A percentile compares a stretch with the other conserved stretches of the same genome.
Evolutionary conservation across 345 rosid genomes (phyloP).

Genomic region (Erodium maritimum): DNA sequence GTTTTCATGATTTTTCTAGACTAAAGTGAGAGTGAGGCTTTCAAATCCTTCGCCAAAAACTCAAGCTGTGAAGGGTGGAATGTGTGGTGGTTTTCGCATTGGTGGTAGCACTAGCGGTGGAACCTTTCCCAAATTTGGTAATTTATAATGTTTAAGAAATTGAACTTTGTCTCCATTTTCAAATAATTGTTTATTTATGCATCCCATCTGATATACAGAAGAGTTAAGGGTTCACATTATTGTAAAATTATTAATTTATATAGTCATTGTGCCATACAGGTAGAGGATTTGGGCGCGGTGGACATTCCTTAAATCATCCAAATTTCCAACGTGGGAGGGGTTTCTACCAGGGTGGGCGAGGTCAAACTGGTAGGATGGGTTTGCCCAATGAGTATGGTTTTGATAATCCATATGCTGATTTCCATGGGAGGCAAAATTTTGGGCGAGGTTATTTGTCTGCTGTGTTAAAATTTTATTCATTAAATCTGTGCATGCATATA

Average conservation of each 20-base stretch:
- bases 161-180: slow-evolving; percentile 5
- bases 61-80: slow-evolving; percentile 60
- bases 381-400: slow-evolving; percentile 18
- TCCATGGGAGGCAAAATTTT: slow-evolving; percentile 25
- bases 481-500: not conserved
- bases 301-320: slow-evolving; percentile 24
- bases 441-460: slow-evolving; percentile 18
- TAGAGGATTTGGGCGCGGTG: slow-evolving; percentile 29
- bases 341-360: slow-evolving; percentile 25
- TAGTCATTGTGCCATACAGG: slow-evolving; percentile 22
- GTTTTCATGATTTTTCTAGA: slow-evolving; percentile 20
- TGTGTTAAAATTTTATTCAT: not conserved
- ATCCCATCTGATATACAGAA: not conserved
- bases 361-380: slow-evolving; percentile 26
- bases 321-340: slow-evolving; percentile 27
- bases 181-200: not conserved
- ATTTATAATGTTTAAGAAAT: slow-evolving; percentile 1
- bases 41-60: slow-evolving; percentile 67
- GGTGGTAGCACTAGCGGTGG: slow-evolving; percentile 16
- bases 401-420: slow-evolving; percentile 16
- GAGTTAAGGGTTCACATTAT: not conserved
- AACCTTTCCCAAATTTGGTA: slow-evolving; percentile 42
- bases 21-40: slow-evolving; percentile 46
- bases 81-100: slow-evolving; percentile 52
- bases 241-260: not conserved